Evolutionary conservation across 2,329 filamentous ascomycete species (phyloP).

Genomic region (Epichloe aotearoae): DNA sequence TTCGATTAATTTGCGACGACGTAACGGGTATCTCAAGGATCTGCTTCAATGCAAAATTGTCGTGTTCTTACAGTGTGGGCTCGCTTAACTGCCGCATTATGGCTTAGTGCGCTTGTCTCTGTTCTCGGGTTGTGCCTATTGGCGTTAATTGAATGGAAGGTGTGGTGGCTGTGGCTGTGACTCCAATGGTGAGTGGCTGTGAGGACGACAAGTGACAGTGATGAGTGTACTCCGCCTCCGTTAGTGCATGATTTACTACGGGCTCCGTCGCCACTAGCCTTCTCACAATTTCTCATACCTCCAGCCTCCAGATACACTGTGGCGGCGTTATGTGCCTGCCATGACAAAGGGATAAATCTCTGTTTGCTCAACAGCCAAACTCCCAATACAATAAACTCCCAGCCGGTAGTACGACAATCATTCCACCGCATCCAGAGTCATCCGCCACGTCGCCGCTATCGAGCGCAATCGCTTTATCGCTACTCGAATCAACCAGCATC

Average conservation of each 20-base stretch:
- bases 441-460: not conserved
- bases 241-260: too few relatives aligned
- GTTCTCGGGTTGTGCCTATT: conserved; percentile 9
- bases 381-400: not conserved
- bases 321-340: conserved; percentile 1
- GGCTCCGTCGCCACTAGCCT: not conserved
- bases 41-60: conserved; percentile 15
- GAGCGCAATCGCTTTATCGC: not conserved
- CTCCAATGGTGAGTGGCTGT: not conserved
- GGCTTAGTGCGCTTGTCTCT: conserved; percentile 14
- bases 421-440: not conserved
- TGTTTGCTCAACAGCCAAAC: not conserved
- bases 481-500: not conserved
- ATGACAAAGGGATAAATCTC: conserved; percentile 4
- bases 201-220: not conserved
- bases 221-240: too few relatives aligned
- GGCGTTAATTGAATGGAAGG: conserved; percentile 9
- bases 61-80: conserved; percentile 26
- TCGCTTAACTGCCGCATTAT: conserved; percentile 21
- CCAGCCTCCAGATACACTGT: not conserved
- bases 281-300: not conserved
- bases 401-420: not conserved
- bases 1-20: conserved; percentile 19
- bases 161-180: not conserved
- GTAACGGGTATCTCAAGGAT: conserved; percentile 10